These are phyloP conservation scores for Rauvolfia tetraphylla DNA, from an alignment of 257 asterid genomes.

Conservation along the genomic window DNA sequence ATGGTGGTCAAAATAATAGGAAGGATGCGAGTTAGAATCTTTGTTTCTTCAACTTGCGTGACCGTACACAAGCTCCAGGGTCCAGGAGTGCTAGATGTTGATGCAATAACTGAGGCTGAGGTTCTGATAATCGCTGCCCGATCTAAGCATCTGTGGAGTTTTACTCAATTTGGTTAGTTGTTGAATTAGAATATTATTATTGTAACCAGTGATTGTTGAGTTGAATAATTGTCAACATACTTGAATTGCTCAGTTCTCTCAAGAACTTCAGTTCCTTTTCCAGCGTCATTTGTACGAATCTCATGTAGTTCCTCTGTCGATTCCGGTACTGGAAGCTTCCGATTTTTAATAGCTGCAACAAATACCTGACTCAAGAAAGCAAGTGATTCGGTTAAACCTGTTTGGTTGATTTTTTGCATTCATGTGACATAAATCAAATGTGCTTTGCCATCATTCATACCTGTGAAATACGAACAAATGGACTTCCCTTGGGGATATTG, in stretches of 20 bases:
- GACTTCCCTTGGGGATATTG: constrained; percentile 62
- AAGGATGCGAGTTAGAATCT: constrained; percentile 59
- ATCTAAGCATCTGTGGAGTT: constrained; percentile 48
- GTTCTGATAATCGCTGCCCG: constrained; percentile 44
- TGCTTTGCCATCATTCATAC: constrained; percentile 19
- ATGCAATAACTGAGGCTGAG: constrained; percentile 14
- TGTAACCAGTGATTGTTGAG: neutral
- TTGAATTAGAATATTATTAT: neutral
- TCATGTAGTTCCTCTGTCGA: constrained; percentile 43
- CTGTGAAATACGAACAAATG: constrained; percentile 49
- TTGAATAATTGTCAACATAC: constrained; percentile 25
- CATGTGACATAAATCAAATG: neutral
- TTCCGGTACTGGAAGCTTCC: constrained; percentile 45
- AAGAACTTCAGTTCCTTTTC: constrained; percentile 42
- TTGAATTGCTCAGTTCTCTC: constrained; percentile 62
- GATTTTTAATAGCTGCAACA: constrained; percentile 53
- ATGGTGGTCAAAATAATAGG: constrained; percentile 66
- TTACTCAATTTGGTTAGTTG: constrained; percentile 1
- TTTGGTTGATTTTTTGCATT: neutral
- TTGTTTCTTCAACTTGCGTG: constrained; percentile 78
- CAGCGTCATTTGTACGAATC: constrained; percentile 46
- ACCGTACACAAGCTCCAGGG: constrained; percentile 65
- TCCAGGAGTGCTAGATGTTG: constrained; percentile 13
- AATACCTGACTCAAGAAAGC: constrained; percentile 42
- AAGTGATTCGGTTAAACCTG: neutral